These are phyloP conservation scores for Diaporthe citri DNA, from an alignment of 2,329 filamentous ascomycete genomes.

Conservation along the genomic window DNA sequence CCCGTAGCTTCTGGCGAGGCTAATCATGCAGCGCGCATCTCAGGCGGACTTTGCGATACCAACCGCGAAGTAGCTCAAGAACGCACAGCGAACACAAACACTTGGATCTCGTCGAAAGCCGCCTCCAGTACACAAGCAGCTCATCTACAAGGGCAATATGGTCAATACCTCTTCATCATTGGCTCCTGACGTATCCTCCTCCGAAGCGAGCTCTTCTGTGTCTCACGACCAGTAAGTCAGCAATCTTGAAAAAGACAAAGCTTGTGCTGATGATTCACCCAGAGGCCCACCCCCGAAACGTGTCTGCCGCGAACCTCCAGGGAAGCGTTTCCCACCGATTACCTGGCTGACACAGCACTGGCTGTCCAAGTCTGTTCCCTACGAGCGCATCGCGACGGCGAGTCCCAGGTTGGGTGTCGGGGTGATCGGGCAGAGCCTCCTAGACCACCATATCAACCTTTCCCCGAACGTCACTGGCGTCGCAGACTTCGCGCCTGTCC, in stretches of 20 bases:
- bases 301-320: conserved; percentile 23
- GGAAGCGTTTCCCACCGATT: conserved; percentile 39
- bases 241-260: neutral
- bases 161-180: conserved; percentile 21
- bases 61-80: neutral
- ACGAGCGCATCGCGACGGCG: conserved; percentile 49
- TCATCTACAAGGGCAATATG: conserved; percentile 8
- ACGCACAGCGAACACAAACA: neutral
- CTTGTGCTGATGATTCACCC: conserved; percentile 1
- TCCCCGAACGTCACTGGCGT: conserved; percentile 45
- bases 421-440: conserved; percentile 46
- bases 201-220: neutral
- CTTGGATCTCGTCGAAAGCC: neutral
- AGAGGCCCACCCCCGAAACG: conserved; percentile 20
- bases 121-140: neutral
- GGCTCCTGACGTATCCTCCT: neutral
- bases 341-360: conserved; percentile 45
- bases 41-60: neutral
- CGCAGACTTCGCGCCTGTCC: conserved; percentile 47
- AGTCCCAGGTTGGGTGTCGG: conserved; percentile 44
- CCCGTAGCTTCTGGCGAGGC: neutral
- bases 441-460: conserved; percentile 49
- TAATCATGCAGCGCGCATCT: neutral
- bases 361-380: conserved; percentile 42
- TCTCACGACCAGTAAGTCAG: conserved; percentile 17